These are phyloP conservation scores for Arabidopsis thaliana DNA, from an alignment of 345 rosid genomes.

Conservation along the genomic window DNA sequence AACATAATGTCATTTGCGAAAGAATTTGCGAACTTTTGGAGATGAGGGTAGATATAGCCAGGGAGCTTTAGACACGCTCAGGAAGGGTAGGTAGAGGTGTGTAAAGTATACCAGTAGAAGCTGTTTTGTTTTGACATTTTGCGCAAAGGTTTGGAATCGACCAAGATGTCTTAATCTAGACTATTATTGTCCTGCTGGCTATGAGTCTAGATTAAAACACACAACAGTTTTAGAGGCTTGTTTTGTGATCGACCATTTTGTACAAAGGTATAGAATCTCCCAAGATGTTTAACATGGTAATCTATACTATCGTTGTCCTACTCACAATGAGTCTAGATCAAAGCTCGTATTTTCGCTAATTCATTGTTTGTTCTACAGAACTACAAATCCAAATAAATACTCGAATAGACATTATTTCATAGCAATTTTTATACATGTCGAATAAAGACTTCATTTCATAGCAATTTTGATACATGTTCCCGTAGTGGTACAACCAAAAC, in stretches of 20 bases:
- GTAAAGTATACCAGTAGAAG: constrained; percentile 14
- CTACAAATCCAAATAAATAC: constrained; percentile 22
- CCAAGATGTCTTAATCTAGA: neutral
- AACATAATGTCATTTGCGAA: constrained; percentile 36
- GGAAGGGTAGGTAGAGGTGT: neutral
- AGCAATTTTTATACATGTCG: constrained; percentile 9
- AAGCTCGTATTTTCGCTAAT: neutral
- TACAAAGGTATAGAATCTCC: constrained; percentile 14
- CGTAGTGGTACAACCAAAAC: constrained; percentile 5
- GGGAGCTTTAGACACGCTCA: constrained; percentile 7
- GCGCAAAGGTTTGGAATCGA: constrained; percentile 18
- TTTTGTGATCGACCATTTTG: neutral
- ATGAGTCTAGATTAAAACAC: neutral
- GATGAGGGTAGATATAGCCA: constrained; percentile 27
- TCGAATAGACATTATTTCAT: neutral
- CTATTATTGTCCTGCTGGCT: neutral
- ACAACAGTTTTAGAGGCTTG: neutral
- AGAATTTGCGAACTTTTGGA: constrained; percentile 34
- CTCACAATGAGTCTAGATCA: neutral
- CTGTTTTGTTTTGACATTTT: constrained; percentile 21
- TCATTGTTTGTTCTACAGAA: neutral
- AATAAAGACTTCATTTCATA: neutral
- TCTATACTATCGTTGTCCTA: neutral
- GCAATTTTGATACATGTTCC: constrained; percentile 7
- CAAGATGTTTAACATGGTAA: neutral